Conservation (phyloP, 208 protist genomes). For the Novymonas esmeraldas region DNA sequence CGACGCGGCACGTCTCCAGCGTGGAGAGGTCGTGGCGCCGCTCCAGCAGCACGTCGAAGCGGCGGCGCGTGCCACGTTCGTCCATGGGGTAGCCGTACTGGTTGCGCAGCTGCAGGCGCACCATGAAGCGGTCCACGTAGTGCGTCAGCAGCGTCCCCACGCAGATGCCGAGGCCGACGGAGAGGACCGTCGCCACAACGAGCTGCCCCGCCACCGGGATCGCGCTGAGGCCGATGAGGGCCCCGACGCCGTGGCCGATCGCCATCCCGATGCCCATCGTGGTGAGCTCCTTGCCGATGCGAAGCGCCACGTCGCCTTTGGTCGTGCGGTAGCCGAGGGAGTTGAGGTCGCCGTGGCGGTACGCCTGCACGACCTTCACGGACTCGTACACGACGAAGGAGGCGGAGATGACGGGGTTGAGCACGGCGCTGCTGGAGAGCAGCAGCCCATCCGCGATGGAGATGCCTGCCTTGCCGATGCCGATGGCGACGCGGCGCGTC, state of each 20-base stretch:
- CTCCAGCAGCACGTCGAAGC: constrained; percentile 68
- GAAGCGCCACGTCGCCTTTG: constrained; percentile 52
- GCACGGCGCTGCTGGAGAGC: constrained; percentile 44
- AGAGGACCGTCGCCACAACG: constrained; percentile 53
- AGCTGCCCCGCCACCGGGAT: constrained; percentile 71
- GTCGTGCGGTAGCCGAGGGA: constrained; percentile 58
- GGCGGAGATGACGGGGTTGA: constrained; percentile 59
- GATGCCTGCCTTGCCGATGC: constrained; percentile 42
- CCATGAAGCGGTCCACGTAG: constrained; percentile 69
- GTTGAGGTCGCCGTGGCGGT: constrained; percentile 59
- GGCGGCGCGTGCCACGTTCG: constrained; percentile 47
- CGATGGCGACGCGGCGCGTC: constrained; percentile 44
- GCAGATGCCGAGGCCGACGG: constrained; percentile 56
- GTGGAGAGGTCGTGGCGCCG: constrained; percentile 62
- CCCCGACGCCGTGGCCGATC: constrained; percentile 63
- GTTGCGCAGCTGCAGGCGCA: constrained; percentile 56
- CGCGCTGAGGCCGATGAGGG: constrained; percentile 51
- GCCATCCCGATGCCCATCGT: constrained; percentile 59
- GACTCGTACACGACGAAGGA: constrained; percentile 65
- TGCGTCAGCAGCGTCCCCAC: constrained; percentile 64
- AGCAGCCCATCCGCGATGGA: constrained; percentile 62
- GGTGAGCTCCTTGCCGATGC: constrained; percentile 58
- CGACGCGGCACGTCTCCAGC: constrained; percentile 60
- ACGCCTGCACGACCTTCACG: constrained; percentile 49
- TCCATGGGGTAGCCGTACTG: constrained; percentile 68